Evolutionary conservation across 768 basidiomycete species (phyloP), one percentile per base, ranked within the genome.

Genomic region (Mycena alexandri): DNA sequence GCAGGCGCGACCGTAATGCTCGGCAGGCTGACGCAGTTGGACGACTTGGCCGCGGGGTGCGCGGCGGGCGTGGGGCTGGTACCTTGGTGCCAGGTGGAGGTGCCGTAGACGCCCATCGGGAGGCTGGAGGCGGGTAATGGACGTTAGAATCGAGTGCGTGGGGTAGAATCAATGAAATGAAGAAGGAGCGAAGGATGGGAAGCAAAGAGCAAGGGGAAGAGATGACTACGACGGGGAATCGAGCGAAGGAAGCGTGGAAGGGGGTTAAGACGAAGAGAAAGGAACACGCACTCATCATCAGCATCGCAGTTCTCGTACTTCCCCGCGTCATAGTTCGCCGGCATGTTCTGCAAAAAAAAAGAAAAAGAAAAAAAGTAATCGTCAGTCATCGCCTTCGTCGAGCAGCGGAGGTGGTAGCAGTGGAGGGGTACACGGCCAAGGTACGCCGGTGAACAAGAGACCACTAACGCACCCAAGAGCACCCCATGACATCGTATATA

Each of bases 31-130:
- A 53, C 43, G 75, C 95, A 96, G 72, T 86, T 82, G 12, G 90
- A 93, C 2, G 91, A 90, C 5, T 86, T 71, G 22, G 89, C 90
- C 11, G 80, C 84, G 8, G 87, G 84, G 73, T 90, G 89, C 8
- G 89, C 78, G 11, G 82, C 14, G 9, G 92, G 90, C 1, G 89
- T 92, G 9, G 67, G 70, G 0, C 79, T 80, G 50, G 83, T 76
- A 21, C 90, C 90, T 76, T 94, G 93, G 76, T 76, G 77, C 85
- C 87, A 92, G 5, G 90, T 92, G 67, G 89, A 92, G 11, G 86
- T 84, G 63, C 89, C 90, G 71, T 92, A 91, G 19, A 92, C 86
- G 51, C 90, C 91, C 89, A 90, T 90, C 0, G 90, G 88, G 68
- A 76, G 74, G 59, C 83, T 84, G 46, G 24, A 52, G 50, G 61